Percentiles rank a stretch among this genome's conserved stretches.
Evolutionary conservation across 2,329 filamentous ascomycete species (phyloP).

Genomic region (Thielaviopsis punctulata): DNA sequence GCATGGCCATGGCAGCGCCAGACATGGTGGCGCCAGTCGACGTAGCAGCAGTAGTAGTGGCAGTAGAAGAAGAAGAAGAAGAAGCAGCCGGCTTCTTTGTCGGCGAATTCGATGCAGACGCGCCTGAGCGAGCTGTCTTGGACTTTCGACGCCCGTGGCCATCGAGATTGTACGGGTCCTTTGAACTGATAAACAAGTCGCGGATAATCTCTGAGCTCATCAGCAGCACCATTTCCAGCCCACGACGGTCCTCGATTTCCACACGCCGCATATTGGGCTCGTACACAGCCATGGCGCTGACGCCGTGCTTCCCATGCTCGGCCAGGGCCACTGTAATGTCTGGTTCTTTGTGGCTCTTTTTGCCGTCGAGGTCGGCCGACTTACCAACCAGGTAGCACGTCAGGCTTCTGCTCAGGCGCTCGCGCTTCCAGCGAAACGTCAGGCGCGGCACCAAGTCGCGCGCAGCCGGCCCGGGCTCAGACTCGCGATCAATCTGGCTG

Average conservation of each 20-base stretch:
- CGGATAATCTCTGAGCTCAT: constrained; percentile 46
- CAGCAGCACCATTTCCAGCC: constrained; percentile 66
- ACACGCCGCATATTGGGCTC: constrained; percentile 82
- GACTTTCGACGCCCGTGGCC: constrained; percentile 27
- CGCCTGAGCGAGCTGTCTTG: neutral
- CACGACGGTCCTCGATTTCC: constrained; percentile 87
- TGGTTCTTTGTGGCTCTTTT: constrained; percentile 76
- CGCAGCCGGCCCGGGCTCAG: constrained; percentile 18
- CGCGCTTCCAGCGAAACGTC: constrained; percentile 76
- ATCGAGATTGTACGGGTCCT: constrained; percentile 59
- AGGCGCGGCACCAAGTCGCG: constrained; percentile 50
- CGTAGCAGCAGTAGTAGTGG: constrained; percentile 13
- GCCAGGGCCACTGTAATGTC: constrained; percentile 92
- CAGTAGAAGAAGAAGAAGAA: constrained; percentile 21
- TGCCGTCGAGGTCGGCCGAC: constrained; percentile 40
- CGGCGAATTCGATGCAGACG: neutral
- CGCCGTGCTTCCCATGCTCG: constrained; percentile 43
- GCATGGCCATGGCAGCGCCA: neutral
- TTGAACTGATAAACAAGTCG: constrained; percentile 46
- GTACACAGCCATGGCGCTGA: constrained; percentile 61
- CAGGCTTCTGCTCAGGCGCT: constrained; percentile 65
- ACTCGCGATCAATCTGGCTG: constrained; percentile 58
- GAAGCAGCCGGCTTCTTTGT: neutral
- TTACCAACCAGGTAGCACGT: constrained; percentile 75
- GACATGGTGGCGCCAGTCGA: constrained; percentile 12